phyloP scores from a whole-genome alignment of 2,329 filamentous ascomycete genomes.

The Mariannaea elegans region DNA sequence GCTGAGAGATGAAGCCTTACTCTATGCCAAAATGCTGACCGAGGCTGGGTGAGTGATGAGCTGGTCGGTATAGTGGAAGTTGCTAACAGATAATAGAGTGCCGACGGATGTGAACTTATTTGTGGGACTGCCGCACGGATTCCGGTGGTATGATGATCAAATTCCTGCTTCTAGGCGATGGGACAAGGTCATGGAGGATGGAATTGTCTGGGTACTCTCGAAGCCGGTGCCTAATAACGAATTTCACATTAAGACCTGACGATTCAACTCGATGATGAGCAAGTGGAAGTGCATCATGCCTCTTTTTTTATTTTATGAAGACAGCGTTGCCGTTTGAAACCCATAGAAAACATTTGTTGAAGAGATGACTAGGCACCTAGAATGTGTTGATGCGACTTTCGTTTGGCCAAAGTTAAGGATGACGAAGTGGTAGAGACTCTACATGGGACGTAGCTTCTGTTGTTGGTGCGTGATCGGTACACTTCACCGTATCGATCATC shows the following conservation, averaged over 20 bases:
- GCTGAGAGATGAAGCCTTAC: slow-evolving; percentile 56
- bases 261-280: too few relatives aligned
- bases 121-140: slow-evolving; percentile 23
- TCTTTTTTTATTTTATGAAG: too few relatives aligned
- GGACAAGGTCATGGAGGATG: slow-evolving; percentile 23
- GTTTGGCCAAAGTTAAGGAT: too few relatives aligned
- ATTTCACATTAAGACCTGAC: slow-evolving; percentile 14
- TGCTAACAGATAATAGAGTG: slow-evolving; percentile 27
- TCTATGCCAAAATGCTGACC: slow-evolving; percentile 53
- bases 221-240: slow-evolving; percentile 4
- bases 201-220: slow-evolving; percentile 14
- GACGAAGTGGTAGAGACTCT: too few relatives aligned
- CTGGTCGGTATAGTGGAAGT: not conserved
- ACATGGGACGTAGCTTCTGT: too few relatives aligned
- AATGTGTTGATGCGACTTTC: too few relatives aligned
- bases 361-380: too few relatives aligned
- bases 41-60: slow-evolving; percentile 50
- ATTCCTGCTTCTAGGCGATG: slow-evolving; percentile 17
- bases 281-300: too few relatives aligned
- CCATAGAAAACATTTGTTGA: too few relatives aligned
- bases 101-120: slow-evolving; percentile 28
- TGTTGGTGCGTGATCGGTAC: too few relatives aligned
- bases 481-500: too few relatives aligned
- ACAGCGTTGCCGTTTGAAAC: too few relatives aligned
- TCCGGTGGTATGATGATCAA: slow-evolving; percentile 17